These are phyloP conservation scores for Pseudogymnoascus sp. DNA, from an alignment of 2,329 filamentous ascomycete species.

Conservation along the genomic window DNA sequence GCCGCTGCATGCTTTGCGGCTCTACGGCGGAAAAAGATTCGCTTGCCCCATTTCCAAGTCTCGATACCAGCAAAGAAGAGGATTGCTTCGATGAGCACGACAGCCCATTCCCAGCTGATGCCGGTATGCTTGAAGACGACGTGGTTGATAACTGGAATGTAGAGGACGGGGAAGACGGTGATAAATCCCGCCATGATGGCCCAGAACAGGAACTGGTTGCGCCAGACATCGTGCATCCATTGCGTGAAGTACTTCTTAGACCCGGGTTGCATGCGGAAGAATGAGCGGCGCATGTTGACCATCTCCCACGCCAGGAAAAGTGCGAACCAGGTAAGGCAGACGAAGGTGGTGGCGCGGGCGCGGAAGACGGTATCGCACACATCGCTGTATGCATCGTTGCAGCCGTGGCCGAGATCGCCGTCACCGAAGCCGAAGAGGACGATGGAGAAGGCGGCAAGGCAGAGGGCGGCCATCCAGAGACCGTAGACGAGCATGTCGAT, in stretches of 20 bases:
- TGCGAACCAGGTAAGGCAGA: conserved; percentile 67
- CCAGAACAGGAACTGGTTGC: conserved; percentile 66
- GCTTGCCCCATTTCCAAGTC: conserved; percentile 60
- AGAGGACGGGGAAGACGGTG: conserved; percentile 52
- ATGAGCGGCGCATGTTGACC: conserved; percentile 62
- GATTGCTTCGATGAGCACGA: conserved; percentile 53
- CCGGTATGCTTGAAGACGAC: conserved; percentile 58
- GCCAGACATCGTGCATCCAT: conserved; percentile 61
- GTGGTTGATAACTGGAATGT: conserved; percentile 61
- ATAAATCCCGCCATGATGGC: conserved; percentile 51
- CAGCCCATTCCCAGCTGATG: conserved; percentile 63
- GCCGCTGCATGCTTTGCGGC: background rate
- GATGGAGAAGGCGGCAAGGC: conserved; percentile 54
- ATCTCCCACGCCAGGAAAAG: conserved; percentile 75
- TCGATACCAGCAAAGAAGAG: conserved; percentile 60
- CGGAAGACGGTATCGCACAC: conserved; percentile 59
- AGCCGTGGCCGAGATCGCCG: conserved; percentile 47
- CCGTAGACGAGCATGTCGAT: conserved; percentile 76
- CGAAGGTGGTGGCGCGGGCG: conserved; percentile 65
- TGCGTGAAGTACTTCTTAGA: conserved; percentile 54
- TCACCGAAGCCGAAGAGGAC: conserved; percentile 55
- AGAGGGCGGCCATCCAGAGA: conserved; percentile 65
- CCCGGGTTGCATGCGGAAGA: conserved; percentile 65
- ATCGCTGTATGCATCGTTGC: conserved; percentile 50
- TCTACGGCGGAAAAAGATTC: conserved; percentile 40